Evolutionary conservation across 106 monocot species (phyloP), one percentile per base, ranked within the genome.

Genomic region (Dendrobium officinale): DNA sequence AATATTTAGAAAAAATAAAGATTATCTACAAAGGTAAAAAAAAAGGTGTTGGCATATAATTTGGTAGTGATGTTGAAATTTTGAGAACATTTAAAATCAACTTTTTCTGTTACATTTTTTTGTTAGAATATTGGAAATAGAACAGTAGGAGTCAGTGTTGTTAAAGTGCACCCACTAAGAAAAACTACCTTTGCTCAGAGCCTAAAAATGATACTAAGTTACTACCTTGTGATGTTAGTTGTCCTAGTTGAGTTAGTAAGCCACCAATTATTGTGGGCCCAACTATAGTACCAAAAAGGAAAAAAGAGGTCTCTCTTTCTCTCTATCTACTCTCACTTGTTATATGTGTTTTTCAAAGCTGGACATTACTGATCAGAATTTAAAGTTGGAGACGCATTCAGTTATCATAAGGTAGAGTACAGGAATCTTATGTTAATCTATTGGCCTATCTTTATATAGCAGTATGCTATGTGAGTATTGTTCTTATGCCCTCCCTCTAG

Each of bases 221-320:
- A 40, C 72, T 42, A 18, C 72, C 72, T 72, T 72, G 40, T 72
- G 72, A 72, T 72, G 72, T 16, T 72, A 41, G 37, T 72, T 72
- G 41, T 41, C 44, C 40, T 40, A 72, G 16, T 42, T 73, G 33
- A 73, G 16, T 73, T 73, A 73, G 42, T 73, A 41, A 13, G 41
- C 18, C 41, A 73, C 73, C 42, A 73, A 73, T 42, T 73, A 73
- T 73, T 73, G 40, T 72, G 37, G 72, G 16, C 73, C 73, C 73
- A 40, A 73, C 15, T 17, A 15, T 73, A 2, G 41, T 29, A 26
- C 67, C 17, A 67, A 56, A 16, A 56, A 56, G 56, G 17, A 0
- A 67, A 56, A 16, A 56, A 56, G 56, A 19, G 10, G 19, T 26
- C 67, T 8, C 67, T 67, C 10, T 67, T 11, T 26, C 72, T 41